Evolutionary conservation across 1,139 yeast genomes (phyloP).

Genomic region (Nakaseomyces bracarensis): DNA sequence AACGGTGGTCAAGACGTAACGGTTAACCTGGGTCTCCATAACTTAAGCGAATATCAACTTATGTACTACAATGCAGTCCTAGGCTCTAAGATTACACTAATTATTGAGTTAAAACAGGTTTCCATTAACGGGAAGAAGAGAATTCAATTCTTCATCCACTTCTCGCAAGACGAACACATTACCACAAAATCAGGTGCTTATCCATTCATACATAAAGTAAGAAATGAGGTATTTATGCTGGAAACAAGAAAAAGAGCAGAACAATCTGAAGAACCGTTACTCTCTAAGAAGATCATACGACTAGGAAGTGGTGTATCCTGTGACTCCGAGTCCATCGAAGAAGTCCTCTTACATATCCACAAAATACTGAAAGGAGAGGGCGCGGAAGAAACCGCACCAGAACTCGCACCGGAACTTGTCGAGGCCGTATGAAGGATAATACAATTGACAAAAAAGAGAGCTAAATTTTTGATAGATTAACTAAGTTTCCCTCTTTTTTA

Average conservation of each 20-base stretch:
- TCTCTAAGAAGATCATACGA: slow-evolving; percentile 16
- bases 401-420: not conserved
- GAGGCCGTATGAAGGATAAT: not conserved
- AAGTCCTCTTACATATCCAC: slow-evolving; percentile 25
- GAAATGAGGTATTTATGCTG: slow-evolving; percentile 26
- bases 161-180: slow-evolving; percentile 27
- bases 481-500: too few species aligned
- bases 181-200: slow-evolving; percentile 25
- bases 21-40: slow-evolving; percentile 26
- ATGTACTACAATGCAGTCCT: slow-evolving; percentile 23
- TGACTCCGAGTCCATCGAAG: slow-evolving; percentile 24
- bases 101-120: slow-evolving; percentile 26
- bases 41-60: slow-evolving; percentile 27
- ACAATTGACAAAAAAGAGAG: not conserved
- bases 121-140: slow-evolving; percentile 21
- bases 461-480: too few species aligned
- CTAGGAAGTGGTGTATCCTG: slow-evolving; percentile 29
- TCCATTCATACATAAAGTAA: slow-evolving; percentile 25
- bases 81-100: slow-evolving; percentile 24
- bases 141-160: slow-evolving; percentile 26
- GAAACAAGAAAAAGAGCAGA: slow-evolving; percentile 14
- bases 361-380: slow-evolving; percentile 11
- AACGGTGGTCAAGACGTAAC: not conserved
- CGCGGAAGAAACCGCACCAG: not conserved
- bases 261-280: slow-evolving; percentile 7